Evolutionary conservation across 2,329 filamentous ascomycete species (phyloP), one percentile per base, ranked within the genome.

Genomic region (Akanthomyces muscarius): DNA sequence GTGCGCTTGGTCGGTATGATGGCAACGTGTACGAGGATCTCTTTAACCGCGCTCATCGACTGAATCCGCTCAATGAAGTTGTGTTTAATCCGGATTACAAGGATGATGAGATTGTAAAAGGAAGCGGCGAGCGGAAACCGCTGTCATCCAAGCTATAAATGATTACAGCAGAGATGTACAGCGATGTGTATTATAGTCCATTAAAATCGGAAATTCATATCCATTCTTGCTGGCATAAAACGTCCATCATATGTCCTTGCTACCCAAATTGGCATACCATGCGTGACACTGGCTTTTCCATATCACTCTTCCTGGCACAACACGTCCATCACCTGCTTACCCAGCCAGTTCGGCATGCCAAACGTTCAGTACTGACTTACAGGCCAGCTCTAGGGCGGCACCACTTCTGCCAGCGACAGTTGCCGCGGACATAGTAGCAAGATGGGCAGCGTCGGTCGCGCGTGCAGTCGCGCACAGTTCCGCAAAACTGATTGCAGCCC

Each of bases 11-110:
- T 1, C 80, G 89, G 1, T 84, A 83, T 50, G 89, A 92, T 65
- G 89, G 90, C 23, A 87, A 89, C 69, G 89, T 92, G 1, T 92
- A 92, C 68, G 87, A 90, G 72, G 89, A 92, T 69, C 81, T 92
- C 78, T 92, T 92, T 76, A 79, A 86, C 69, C 78, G 89, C 16
- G 90, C 89, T 0, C 87, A 84, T 65, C 83, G 90, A 77, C 75
- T 89, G 68, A 92, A 92, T 70, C 89, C 89, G 1, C 76, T 92
- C 51, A 92, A 92, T 70, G 81, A 85, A 21, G 78, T 91, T 62
- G 87, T 87, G 0, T 85, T 91, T 63, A 88, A 92, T 68, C 88
- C 89, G 1, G 89, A 91, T 72, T 89, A 89, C 7, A 81, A 87
- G 36, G 52, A 56, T 11, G 51, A 62, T 16, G 60, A 62, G 60